Evolutionary conservation across 78 protist genomes (phyloP).

Genomic region (Diacronema lutheri): DNA sequence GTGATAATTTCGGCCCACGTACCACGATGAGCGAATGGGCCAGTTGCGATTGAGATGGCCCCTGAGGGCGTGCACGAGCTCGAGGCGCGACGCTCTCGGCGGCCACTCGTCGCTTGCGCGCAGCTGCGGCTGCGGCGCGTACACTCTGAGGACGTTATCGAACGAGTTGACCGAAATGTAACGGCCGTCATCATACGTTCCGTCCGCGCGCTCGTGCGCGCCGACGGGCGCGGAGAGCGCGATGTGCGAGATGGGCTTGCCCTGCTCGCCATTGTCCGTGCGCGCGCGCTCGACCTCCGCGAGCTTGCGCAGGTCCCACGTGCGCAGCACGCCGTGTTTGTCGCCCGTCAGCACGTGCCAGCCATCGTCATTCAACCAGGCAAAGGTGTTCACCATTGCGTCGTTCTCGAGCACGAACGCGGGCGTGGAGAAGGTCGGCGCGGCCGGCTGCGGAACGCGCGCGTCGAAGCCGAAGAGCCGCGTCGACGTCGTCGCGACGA

Average conservation of each 20-base stretch:
- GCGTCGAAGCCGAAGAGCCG: conserved; percentile 50
- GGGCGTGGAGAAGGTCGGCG: no score
- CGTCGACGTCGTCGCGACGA: conserved; percentile 54
- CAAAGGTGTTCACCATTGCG: conserved; percentile 56
- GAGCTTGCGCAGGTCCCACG: conserved; percentile 58
- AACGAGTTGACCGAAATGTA: background rate
- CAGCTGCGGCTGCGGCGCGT: no score
- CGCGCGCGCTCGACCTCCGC: background rate
- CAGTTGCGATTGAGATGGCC: conserved; percentile 61
- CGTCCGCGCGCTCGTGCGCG: background rate
- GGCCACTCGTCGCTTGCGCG: no score
- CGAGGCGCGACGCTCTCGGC: no score
- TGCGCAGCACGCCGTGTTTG: conserved; percentile 35
- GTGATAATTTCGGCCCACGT: conserved; percentile 35
- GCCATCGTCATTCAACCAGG: conserved; percentile 25
- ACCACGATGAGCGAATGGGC: conserved; percentile 65
- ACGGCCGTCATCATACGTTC: background rate
- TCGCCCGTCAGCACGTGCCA: conserved; percentile 62
- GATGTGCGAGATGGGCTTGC: background rate
- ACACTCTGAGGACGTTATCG: background rate
- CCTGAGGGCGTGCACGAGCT: background rate
- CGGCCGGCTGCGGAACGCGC: conserved; percentile 13
- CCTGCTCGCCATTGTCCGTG: background rate
- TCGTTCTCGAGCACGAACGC: conserved; percentile 38
- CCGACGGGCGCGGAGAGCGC: background rate